These are phyloP conservation scores for Fistulinella prunicolor DNA, from an alignment of 768 basidiomycete species.

Conservation along the genomic window DNA sequence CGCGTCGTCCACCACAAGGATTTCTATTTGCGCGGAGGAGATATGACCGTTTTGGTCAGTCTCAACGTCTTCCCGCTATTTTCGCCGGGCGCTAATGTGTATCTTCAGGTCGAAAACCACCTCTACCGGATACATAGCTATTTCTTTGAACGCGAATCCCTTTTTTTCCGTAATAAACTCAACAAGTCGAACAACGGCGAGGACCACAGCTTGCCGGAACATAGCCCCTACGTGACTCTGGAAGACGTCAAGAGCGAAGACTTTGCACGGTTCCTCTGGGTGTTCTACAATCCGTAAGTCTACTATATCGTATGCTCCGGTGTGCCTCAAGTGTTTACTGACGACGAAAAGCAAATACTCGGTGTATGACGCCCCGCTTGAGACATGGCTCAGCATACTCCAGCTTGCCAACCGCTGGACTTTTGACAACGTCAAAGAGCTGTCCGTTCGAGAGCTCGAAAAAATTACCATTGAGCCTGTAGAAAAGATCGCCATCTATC, in stretches of 20 bases:
- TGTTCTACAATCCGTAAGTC: conserved; percentile 62
- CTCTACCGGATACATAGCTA: conserved; percentile 58
- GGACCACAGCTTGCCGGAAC: conserved; percentile 38
- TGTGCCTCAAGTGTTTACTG: not conserved
- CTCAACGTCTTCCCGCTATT: not conserved
- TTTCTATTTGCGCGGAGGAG: conserved; percentile 59
- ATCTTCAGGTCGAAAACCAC: conserved; percentile 50
- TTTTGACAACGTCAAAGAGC: conserved; percentile 38
- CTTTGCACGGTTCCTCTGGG: conserved; percentile 56
- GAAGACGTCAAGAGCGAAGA: conserved; percentile 44
- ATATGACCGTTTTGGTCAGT: conserved; percentile 56
- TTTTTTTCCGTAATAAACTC: conserved; percentile 41
- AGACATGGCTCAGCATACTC: conserved; percentile 43
- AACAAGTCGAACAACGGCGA: conserved; percentile 31
- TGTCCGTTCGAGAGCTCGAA: conserved; percentile 40
- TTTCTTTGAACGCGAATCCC: conserved; percentile 63
- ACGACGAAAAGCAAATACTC: conserved; percentile 33
- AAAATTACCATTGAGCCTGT: conserved; percentile 35
- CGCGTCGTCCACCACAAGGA: conserved; percentile 37
- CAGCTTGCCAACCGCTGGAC: conserved; percentile 39
- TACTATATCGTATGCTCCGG: not conserved
- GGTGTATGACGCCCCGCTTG: conserved; percentile 36
- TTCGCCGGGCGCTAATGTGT: conserved; percentile 9
- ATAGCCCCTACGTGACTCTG: conserved; percentile 41
- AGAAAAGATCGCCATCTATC: conserved; percentile 39